Evolutionary conservation across 805 yeast genomes (phyloP).

Genomic region (Cyberlindnera xishuangbannaensis): DNA sequence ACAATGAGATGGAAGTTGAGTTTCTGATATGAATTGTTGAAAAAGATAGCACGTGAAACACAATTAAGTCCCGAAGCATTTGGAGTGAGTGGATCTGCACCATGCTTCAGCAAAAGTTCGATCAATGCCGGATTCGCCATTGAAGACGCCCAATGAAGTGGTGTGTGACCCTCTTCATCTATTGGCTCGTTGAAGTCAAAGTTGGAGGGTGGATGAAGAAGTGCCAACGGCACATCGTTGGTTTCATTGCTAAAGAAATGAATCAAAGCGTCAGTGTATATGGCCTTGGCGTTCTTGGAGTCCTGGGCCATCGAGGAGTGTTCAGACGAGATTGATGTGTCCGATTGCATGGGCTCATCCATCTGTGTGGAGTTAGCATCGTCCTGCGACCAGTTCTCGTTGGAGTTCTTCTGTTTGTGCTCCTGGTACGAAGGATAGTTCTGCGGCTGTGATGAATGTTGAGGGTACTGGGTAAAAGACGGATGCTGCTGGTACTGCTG

Average conservation of each 20-base stretch:
- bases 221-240: slow-evolving; percentile 27
- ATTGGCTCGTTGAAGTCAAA: slow-evolving; percentile 62
- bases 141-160: slow-evolving; percentile 83
- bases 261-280: slow-evolving; percentile 36
- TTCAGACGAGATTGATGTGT: slow-evolving; percentile 36
- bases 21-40: slow-evolving; percentile 66
- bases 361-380: slow-evolving; percentile 24
- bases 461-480: slow-evolving; percentile 19
- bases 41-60: slow-evolving; percentile 60
- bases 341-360: slow-evolving; percentile 32
- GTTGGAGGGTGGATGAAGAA: slow-evolving; percentile 54
- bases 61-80: slow-evolving; percentile 63
- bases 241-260: slow-evolving; percentile 42
- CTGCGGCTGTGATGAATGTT: slow-evolving; percentile 10
- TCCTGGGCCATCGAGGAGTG: slow-evolving; percentile 19
- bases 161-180: slow-evolving; percentile 77
- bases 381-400: slow-evolving; percentile 29
- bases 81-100: slow-evolving; percentile 52
- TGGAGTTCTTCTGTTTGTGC: slow-evolving; percentile 23
- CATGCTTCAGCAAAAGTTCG: slow-evolving; percentile 49
- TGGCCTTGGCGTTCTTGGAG: slow-evolving; percentile 26
- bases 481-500: slow-evolving; percentile 5
- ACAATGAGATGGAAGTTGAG: slow-evolving; percentile 53
- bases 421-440: slow-evolving; percentile 16
- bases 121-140: slow-evolving; percentile 63